Conservation (phyloP, 257 asterid genomes). For the Cordia subcordata region DNA sequence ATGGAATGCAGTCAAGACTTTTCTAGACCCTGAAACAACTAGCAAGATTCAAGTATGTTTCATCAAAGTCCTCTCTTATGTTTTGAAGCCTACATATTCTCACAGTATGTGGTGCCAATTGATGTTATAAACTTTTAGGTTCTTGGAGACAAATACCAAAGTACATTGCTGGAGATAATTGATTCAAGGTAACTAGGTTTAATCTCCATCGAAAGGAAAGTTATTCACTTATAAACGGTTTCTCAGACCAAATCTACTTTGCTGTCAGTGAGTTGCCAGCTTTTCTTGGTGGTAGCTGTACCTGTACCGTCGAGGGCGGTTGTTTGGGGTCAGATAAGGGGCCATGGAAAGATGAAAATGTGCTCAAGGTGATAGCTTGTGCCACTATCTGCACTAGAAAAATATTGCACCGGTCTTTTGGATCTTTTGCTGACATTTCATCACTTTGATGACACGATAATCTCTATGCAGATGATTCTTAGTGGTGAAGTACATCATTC, state of each 20-base stretch:
- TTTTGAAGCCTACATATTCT: background rate
- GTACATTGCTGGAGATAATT: conserved; percentile 49
- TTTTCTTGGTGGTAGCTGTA: conserved; percentile 57
- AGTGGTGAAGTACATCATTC: conserved; percentile 13
- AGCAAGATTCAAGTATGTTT: conserved; percentile 49
- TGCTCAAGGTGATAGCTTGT: conserved; percentile 10
- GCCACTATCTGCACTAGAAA: background rate
- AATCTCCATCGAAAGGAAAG: background rate
- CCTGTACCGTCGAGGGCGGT: conserved; percentile 46
- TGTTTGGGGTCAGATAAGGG: conserved; percentile 58
- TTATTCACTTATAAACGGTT: background rate
- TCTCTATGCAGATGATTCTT: conserved; percentile 12
- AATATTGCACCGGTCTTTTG: background rate
- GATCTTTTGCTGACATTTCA: background rate
- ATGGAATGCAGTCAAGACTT: conserved; percentile 54
- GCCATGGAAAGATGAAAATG: conserved; percentile 44
- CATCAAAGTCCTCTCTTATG: background rate
- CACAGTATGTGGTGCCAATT: background rate
- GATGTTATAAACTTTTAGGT: conserved; percentile 30
- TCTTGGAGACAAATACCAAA: conserved; percentile 40
- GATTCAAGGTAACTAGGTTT: conserved; percentile 33
- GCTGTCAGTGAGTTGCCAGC: conserved; percentile 50
- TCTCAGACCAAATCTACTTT: background rate
- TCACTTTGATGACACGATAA: background rate
- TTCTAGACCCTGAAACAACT: conserved; percentile 46